Evolutionary conservation across 768 basidiomycete genomes (phyloP).

Genomic region (Kondoa malvinella): DNA sequence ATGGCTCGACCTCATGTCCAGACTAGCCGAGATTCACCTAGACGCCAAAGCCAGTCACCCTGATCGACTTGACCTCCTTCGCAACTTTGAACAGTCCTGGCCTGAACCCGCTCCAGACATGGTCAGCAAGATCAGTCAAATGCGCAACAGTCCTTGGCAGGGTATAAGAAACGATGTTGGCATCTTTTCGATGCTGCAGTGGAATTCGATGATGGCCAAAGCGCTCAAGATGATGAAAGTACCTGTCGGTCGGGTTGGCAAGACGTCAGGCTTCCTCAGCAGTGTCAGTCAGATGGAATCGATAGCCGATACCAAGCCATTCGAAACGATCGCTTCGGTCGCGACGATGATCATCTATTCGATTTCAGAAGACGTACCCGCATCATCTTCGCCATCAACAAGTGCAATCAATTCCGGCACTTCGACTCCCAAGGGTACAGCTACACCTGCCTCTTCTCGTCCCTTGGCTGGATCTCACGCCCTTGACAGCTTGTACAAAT

Average conservation of each 20-base stretch:
- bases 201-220: conserved; percentile 74
- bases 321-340: conserved; percentile 44
- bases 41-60: conserved; percentile 63
- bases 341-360: conserved; percentile 77
- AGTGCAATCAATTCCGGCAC: not conserved
- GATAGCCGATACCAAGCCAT: conserved; percentile 34
- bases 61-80: conserved; percentile 40
- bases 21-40: conserved; percentile 61
- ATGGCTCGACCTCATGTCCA: conserved; percentile 66
- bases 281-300: conserved; percentile 22
- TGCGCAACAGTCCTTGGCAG: conserved; percentile 39
- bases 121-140: conserved; percentile 39
- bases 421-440: not conserved
- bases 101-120: not conserved
- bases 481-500: conserved; percentile 62
- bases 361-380: conserved; percentile 62
- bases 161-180: conserved; percentile 56
- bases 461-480: conserved; percentile 61
- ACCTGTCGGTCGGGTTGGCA: conserved; percentile 32
- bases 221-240: conserved; percentile 40
- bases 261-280: conserved; percentile 16
- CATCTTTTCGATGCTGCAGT: conserved; percentile 64
- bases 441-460: not conserved
- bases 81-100: conserved; percentile 9
- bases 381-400: not conserved